Evolutionary conservation across 164 flowering plant species (phyloP), one percentile per base, ranked within the genome.

Genomic region (Vitis amurensis): DNA sequence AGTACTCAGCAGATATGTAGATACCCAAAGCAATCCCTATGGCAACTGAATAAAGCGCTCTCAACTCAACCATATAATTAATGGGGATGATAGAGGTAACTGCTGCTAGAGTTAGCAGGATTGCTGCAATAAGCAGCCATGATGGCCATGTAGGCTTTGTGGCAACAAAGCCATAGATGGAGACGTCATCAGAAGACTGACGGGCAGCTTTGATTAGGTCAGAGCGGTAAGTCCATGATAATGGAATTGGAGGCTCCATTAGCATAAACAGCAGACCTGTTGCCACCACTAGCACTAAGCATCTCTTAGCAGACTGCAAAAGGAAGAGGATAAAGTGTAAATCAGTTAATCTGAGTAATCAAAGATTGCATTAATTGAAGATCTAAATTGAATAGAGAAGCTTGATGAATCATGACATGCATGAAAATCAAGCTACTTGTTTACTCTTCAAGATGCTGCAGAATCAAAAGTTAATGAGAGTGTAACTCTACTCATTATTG

Each of bases 61-160:
- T 87, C 79, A 91, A 77, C 75, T 93, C 98, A 58, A 87, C 98
- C 23, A 93, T 79, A 79, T 96, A 93, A 61, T 88, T 93, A 56
- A 96, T 86, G 12, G 99, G 98, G 64, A 93, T 91, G 55, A 91
- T 66, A 59, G 97, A 90, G 56, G 97, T 89, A 30, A 87, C 76
- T 44, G 95, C 91, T 55, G 98, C 91, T 11, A 96, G 83, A 29
- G 97, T 84, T 65, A 96, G 93, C 61, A 96, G 77, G 77, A 91
- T 78, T 52, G 98, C 91, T 48, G 77, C 66, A 67, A 96, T 90
- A 61, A 96, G 97, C 64, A 96, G 78, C 99, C 99, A 96, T 62
- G 99, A 88, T 17, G 99, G 99, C 99, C 99, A 96, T 23, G 95
- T 83, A 52, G 97, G 99, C 76, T 86, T 93, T 63, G 88, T 71